Conservation (phyloP, 306 rosid genomes). For the Cucurbita maxima region DNA sequence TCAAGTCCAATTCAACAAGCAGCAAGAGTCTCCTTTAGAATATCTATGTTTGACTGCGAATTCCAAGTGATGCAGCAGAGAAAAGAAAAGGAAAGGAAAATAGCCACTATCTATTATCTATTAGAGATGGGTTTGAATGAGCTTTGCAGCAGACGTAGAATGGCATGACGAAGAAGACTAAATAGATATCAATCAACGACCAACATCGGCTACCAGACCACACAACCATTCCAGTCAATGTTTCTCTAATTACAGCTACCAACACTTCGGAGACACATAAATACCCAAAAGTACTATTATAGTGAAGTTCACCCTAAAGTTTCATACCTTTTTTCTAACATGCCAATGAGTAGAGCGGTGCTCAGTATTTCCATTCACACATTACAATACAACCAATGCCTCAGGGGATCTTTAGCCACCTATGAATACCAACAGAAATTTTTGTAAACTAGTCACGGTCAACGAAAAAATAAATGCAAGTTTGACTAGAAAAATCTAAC, state of each 20-base stretch:
- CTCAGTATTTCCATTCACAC: neutral
- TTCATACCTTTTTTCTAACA: neutral
- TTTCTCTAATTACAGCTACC: neutral
- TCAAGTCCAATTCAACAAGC: neutral
- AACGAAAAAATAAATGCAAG: neutral
- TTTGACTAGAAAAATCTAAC: constrained; percentile 12
- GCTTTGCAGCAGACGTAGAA: neutral
- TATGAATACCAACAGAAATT: neutral
- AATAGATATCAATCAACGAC: neutral
- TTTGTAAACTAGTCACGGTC: neutral
- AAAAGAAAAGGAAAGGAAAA: neutral
- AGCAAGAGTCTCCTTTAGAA: neutral
- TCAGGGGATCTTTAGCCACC: constrained; percentile 1
- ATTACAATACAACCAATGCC: neutral
- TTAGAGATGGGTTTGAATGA: neutral
- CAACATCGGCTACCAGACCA: neutral
- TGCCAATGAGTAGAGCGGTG: neutral
- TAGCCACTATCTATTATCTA: neutral
- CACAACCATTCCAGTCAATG: neutral
- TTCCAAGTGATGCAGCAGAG: neutral
- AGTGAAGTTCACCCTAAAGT: neutral
- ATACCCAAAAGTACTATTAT: neutral
- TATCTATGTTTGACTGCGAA: neutral
- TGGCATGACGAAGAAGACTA: neutral
- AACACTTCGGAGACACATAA: neutral